These are phyloP conservation scores for Triticum monococcum DNA, from an alignment of 176 grass and related monocot species.

Conservation along the genomic window DNA sequence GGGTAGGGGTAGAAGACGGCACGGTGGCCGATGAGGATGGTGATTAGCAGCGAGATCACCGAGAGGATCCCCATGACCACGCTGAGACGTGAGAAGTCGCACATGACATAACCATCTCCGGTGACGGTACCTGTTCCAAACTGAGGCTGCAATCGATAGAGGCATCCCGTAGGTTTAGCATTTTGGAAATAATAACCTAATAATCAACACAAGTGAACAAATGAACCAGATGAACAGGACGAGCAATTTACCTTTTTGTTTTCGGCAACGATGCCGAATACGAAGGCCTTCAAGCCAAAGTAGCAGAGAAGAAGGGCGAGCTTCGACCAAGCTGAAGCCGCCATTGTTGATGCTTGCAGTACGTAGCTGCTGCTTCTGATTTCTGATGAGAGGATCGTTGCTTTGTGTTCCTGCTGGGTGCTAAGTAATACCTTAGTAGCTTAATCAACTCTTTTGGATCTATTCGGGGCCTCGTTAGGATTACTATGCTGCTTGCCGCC, in stretches of 20 bases:
- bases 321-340: neutral
- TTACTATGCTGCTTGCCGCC: neutral
- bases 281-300: constrained; percentile 19
- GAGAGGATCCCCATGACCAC: constrained; percentile 48
- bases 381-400: neutral
- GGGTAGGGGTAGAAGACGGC: constrained; percentile 52
- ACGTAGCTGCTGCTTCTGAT: neutral
- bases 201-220: neutral
- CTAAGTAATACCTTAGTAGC: neutral
- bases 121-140: constrained; percentile 26
- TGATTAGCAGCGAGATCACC: constrained; percentile 34
- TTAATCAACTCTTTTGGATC: neutral
- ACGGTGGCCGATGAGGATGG: constrained; percentile 36
- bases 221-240: too few relatives aligned
- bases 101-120: constrained; percentile 41
- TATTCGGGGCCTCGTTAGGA: neutral
- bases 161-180: neutral
- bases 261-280: constrained; percentile 54
- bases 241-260: constrained; percentile 44
- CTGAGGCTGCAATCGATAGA: constrained; percentile 23
- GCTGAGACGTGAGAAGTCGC: constrained; percentile 44
- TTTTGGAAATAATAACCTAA: neutral
- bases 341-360: neutral
- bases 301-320: constrained; percentile 38
- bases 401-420: neutral